These are phyloP conservation scores for Ambrosiella cleistominuta DNA, from an alignment of 2,329 filamentous ascomycete genomes.

Conservation along the genomic window DNA sequence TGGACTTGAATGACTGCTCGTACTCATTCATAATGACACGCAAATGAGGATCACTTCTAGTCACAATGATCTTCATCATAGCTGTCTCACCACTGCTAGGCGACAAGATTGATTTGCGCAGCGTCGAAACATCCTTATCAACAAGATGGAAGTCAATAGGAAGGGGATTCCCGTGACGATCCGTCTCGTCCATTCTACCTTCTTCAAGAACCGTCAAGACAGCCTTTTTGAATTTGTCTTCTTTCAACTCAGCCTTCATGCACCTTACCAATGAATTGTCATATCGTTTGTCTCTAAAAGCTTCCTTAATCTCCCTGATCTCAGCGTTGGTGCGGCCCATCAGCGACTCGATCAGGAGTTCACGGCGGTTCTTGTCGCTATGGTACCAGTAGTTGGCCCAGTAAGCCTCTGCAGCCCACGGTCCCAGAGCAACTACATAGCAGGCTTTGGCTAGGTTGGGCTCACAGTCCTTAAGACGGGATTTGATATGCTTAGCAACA, in stretches of 20 bases:
- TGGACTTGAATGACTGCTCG: constrained; percentile 52
- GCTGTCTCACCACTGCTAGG: constrained; percentile 71
- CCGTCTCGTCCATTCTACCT: constrained; percentile 63
- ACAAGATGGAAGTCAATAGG: constrained; percentile 42
- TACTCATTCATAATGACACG: constrained; percentile 64
- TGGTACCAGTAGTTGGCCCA: constrained; percentile 99
- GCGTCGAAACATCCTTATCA: constrained; percentile 51
- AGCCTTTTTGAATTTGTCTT: constrained; percentile 88
- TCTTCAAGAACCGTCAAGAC: constrained; percentile 72
- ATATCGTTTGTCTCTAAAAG: constrained; percentile 87
- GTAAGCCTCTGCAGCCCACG: constrained; percentile 86
- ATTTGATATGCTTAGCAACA: constrained; percentile 68
- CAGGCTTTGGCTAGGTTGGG: constrained; percentile 74
- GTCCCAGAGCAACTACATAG: constrained; percentile 75
- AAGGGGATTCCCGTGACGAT: constrained; percentile 41
- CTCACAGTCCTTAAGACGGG: constrained; percentile 54
- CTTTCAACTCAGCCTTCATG: constrained; percentile 83
- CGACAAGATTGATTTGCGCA: constrained; percentile 50
- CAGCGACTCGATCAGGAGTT: constrained; percentile 80
- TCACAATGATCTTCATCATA: constrained; percentile 72
- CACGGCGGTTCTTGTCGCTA: constrained; percentile 62
- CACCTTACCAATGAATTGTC: constrained; percentile 61
- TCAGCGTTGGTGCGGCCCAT: constrained; percentile 86
- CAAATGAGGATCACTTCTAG: constrained; percentile 65
- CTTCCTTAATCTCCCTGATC: constrained; percentile 67